A percentile compares a stretch with the other conserved stretches of the same genome.
phyloP scores from a whole-genome alignment of 352 stramenopile species.

The Phytophthora ohioensis region DNA sequence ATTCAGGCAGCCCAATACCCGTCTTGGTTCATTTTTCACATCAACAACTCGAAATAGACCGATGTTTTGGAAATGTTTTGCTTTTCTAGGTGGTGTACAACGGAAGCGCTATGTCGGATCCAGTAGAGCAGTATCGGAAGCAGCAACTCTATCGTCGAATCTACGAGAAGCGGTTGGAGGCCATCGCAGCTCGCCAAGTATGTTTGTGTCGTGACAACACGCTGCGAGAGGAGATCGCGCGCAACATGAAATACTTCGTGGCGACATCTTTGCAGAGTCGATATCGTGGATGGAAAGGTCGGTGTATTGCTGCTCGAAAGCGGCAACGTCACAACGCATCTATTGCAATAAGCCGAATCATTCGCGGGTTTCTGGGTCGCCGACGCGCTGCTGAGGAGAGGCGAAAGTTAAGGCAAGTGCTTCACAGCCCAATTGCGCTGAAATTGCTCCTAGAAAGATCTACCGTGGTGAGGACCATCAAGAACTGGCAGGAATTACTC shows the following conservation, averaged over 20 bases:
- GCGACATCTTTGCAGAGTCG: conserved; percentile 72
- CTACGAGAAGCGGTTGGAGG: conserved; percentile 62
- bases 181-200: conserved; percentile 52
- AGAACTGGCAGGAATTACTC: conserved; percentile 80
- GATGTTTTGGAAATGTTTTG: neutral
- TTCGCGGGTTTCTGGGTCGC: conserved; percentile 62
- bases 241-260: conserved; percentile 81
- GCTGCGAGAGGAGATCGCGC: conserved; percentile 73
- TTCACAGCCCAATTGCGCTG: conserved; percentile 71
- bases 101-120: conserved; percentile 47
- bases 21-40: conserved; percentile 3
- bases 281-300: conserved; percentile 71
- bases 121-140: conserved; percentile 53
- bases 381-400: conserved; percentile 52
- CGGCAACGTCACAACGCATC: conserved; percentile 54
- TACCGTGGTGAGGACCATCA: conserved; percentile 65
- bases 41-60: conserved; percentile 42
- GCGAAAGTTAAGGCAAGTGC: conserved; percentile 63
- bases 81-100: neutral
- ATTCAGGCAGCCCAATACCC: neutral
- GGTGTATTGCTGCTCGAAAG: conserved; percentile 42
- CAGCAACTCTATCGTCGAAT: conserved; percentile 62
- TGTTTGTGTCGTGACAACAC: conserved; percentile 66
- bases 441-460: conserved; percentile 76
- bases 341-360: conserved; percentile 65